These are phyloP conservation scores for Coleophoma eucalyptorum DNA, from an alignment of 2,329 filamentous ascomycete genomes.

Conservation along the genomic window DNA sequence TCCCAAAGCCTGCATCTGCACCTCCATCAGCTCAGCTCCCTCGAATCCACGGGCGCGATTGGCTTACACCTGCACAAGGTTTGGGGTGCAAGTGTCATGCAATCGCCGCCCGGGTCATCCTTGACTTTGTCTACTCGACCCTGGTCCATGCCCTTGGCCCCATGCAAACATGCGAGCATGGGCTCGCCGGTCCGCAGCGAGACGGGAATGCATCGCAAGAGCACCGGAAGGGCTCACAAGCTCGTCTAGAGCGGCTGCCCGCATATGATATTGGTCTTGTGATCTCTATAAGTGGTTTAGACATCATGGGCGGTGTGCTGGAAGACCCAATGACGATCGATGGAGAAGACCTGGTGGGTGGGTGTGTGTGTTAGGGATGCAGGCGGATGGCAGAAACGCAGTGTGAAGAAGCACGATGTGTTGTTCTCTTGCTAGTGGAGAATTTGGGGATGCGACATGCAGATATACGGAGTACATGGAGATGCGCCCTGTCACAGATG, in stretches of 20 bases:
- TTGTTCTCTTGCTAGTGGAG: neutral
- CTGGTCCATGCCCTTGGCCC: conserved; percentile 12
- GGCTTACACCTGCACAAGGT: neutral
- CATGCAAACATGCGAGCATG: conserved; percentile 17
- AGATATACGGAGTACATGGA: neutral
- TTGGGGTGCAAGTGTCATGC: neutral
- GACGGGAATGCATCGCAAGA: conserved; percentile 20
- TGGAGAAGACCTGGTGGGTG: neutral
- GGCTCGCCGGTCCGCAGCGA: conserved; percentile 5
- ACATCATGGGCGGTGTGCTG: conserved; percentile 14
- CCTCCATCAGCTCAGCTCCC: neutral
- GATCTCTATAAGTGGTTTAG: conserved; percentile 14
- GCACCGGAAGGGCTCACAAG: conserved; percentile 4
- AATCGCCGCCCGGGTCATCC: neutral
- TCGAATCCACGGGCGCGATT: neutral
- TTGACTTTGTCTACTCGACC: neutral
- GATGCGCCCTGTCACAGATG: no score
- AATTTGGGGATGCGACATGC: neutral
- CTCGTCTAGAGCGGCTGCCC: conserved; percentile 20
- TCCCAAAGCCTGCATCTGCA: neutral
- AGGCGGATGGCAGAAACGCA: neutral
- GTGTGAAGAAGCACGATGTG: neutral
- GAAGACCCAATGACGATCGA: neutral
- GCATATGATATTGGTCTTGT: conserved; percentile 21
- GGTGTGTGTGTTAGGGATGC: neutral